Evolutionary conservation across 345 rosid species (phyloP), one percentile per base, ranked within the genome.

Genomic region (Murraya paniculata): DNA sequence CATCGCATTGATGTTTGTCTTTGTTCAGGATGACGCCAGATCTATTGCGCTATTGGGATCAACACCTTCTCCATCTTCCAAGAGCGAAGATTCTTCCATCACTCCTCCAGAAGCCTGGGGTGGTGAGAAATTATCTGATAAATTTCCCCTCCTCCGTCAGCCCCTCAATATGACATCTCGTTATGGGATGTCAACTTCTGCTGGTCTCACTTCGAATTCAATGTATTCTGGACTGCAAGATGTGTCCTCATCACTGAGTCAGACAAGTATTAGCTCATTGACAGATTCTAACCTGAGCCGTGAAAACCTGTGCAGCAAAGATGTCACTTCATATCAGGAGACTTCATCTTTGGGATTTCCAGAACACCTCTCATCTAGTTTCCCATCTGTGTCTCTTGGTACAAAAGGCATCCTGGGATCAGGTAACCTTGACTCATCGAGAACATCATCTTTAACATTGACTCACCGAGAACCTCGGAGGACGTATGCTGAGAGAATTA

Each of bases 41-140:
- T 82, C 90, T 74, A 85, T 82, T 53, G 13, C 89, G 4, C 22
- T 81, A 67, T 75, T 84, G 76, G 93, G 82, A 60, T 81, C 96
- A 60, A 82, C 87, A 22, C 92, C 97, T 31, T n/a, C 91, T 70
- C 86, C 91, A 79, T 82, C 98, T 78, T 84, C 91, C 75, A 91
- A 87, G 84, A 90, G 81, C 77, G 98, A 90, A 81, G 91, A 93
- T 56, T 74, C 94, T 71, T 88, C 97, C 56, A 85, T 90, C 80
- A 93, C 98, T 73, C 98, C 98, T 84, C 98, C 99, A 71, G 98
- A 97, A 86, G 97, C 99, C 77, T 97, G 99, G 98, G 99, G 98
- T 68, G 98, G 98, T 73, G 97, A 94, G 83, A 93, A 84, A 86
- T 75, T 93, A 82, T 82, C 94, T 69, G 93, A 92, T n/a, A 94